Percentiles rank a stretch among this genome's conserved stretches.
phyloP scores from a whole-genome alignment of 352 stramenopile genomes.

The Globisporangium polare region DNA sequence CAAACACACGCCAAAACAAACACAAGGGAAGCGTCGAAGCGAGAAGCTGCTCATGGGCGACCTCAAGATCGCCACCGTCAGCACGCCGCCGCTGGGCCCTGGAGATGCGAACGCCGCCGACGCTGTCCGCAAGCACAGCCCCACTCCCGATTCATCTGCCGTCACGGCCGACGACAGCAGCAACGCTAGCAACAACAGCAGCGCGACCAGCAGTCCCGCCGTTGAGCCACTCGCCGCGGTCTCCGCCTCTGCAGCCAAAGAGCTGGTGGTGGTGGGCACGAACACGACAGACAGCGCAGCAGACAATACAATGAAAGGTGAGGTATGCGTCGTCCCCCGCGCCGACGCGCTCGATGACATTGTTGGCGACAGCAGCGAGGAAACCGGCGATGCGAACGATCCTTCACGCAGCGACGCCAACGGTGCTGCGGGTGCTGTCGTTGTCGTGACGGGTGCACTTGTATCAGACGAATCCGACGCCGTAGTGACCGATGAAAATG shows the following conservation, averaged over 20 bases:
- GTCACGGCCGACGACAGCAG: neutral
- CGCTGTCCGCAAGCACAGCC: neutral
- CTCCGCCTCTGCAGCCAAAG: neutral
- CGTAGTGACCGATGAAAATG: constrained; percentile 7
- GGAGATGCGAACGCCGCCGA: constrained; percentile 3
- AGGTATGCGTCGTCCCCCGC: neutral
- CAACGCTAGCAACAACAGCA: constrained; percentile 1
- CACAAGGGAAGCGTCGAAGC: constrained; percentile 5
- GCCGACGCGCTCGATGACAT: neutral
- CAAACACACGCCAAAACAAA: neutral
- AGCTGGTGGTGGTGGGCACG: neutral
- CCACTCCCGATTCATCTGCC: neutral
- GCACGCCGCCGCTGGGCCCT: constrained; percentile 1
- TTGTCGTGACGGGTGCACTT: neutral
- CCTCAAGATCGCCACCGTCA: constrained; percentile 15
- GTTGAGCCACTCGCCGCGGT: neutral
- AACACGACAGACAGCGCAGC: neutral
- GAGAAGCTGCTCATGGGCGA: constrained; percentile 12
- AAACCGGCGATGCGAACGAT: neutral
- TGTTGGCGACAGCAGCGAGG: neutral
- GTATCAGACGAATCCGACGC: constrained; percentile 12
- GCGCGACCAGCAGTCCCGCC: neutral
- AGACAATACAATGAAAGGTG: neutral
- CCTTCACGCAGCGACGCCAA: neutral
- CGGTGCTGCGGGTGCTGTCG: neutral